Evolutionary conservation across 768 basidiomycete species (phyloP), one percentile per base, ranked within the genome.

Genomic region (Lactarius psammicola): DNA sequence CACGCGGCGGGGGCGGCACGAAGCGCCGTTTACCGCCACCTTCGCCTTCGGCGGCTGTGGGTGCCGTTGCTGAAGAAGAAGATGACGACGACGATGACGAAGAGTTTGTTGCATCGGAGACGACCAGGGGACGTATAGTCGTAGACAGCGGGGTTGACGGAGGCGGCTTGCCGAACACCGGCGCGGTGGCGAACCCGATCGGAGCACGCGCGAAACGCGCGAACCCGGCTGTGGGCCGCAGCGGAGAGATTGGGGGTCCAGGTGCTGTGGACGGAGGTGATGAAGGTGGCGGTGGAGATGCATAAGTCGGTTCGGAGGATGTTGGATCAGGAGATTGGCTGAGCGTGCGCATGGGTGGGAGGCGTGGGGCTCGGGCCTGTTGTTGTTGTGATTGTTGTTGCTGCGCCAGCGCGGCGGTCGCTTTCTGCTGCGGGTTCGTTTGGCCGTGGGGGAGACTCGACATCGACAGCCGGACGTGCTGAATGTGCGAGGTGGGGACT

Each of bases 271-370:
- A 8, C 20, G 40, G 28, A 4, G 54, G 28, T 20, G 54, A 55
- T 10, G 31, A 17, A 9, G 30, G 28, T 20, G 54, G 23, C 9
- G 20, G n/a, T 9, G 20, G 23, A 0, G n/a, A 26, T 18, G 30
- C 15, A 13, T 26, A n/a, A 6, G 33, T 17, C 8, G 28, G 7
- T 59, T 51, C 46, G 46, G 40, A 11, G 5, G 53, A 3, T 6
- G 46, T 28, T 23, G 40, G 56, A 28, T 49, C 40, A 9, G 65
- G 65, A 4, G 61, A 62, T 23, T 34, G 60, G 51, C 56, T 59
- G 31, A 62, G 56, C 31, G 65, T 66, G 51, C 65, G 65, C 61
- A 66, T 66, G 9, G 65, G 65, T 9, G 65, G 65, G 30, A 66
- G 65, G 26, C 65, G 65, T 1, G 56, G 34, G 8, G 59, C 20